A percentile compares a stretch with the other conserved stretches of the same genome.
phyloP scores from a whole-genome alignment of 495 filamentous ascomycete species.

The Penicillium canariense region DNA sequence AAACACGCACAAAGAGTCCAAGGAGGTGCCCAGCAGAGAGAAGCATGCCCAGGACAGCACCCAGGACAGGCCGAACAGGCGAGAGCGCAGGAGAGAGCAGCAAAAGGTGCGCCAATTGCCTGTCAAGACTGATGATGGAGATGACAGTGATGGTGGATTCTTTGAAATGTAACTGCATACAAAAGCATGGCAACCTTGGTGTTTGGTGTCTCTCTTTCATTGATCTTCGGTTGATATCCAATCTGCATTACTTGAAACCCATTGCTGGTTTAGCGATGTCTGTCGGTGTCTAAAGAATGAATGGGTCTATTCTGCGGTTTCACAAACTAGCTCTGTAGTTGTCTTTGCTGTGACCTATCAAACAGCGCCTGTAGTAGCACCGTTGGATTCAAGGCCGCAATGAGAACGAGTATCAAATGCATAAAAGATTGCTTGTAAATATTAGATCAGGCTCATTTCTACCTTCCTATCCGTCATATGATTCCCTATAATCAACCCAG shows the following conservation, averaged over 20 bases:
- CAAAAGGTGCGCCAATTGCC: conserved; percentile 14
- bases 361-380: no score
- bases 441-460: no score
- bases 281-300: no score
- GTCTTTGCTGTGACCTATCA: no score
- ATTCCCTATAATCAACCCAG: no score
- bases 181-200: not conserved
- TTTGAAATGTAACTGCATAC: conserved; percentile 35
- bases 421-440: no score
- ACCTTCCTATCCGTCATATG: no score
- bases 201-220: conserved; percentile 8
- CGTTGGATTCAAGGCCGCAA: no score
- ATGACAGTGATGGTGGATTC: conserved; percentile 58
- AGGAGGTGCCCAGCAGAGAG: conserved; percentile 12
- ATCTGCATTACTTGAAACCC: conserved; percentile 16
- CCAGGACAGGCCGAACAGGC: conserved; percentile 10
- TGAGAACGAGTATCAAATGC: no score
- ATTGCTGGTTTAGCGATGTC: no score
- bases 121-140: conserved; percentile 21
- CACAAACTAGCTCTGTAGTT: no score
- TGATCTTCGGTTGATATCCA: conserved; percentile 20
- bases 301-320: no score
- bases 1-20: conserved; percentile 14
- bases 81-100: conserved; percentile 8
- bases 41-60: conserved; percentile 11